Base-by-base conservation (phyloP, 2,329 filamentous ascomycete genomes). In the Apiospora kogelbergensis region DNA sequence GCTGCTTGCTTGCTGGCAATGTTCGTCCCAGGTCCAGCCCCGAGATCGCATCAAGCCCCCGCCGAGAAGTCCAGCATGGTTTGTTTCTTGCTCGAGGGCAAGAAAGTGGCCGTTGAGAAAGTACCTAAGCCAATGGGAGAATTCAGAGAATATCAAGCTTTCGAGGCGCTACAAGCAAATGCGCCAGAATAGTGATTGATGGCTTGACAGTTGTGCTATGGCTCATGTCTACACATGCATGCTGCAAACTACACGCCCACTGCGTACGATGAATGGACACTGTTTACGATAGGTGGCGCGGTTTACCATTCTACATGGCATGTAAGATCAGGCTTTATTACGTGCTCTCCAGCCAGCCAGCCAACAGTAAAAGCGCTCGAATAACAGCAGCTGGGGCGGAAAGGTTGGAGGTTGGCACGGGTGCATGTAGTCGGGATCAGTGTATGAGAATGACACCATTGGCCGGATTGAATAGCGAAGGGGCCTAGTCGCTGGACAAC, bases 371-470 rank as follows among this genome's bases (percentile, higher is more conserved):
- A 22, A 60, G 33, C 20, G 53, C 53, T n/a, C 53, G 30, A 37
- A 60, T 22, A 60, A 60, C 17, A 60, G 53, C 53, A 60, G 53
- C 22, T 37, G 53, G 53, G 30, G 53, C 53, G 53, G 53, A 60
- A 30, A 60, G 11, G 20, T 60, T 60, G 53, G 53, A 30, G 53
- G 9, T 60, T 37, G 30, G 53, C 17, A 20, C 26, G 48, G 48
- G 26, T 57, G 17, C 17, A 33, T 33, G 48, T 20, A 33, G 13
- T 57, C 48, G 26, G 48, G 17, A 57, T 57, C 48, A 33, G 24
- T 3, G 24, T 57, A 57, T 26, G 13, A 57, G 17, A 44, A 65
- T 65, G 63, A 65, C 63, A 65, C 63, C 63, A 65, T 65, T 26
- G 37, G 30, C 20, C 30, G 63, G 63, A 26, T 44, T 17, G 44